Base-by-base conservation (phyloP, 305 asterid species). In the Solanum hybrid region DNA sequence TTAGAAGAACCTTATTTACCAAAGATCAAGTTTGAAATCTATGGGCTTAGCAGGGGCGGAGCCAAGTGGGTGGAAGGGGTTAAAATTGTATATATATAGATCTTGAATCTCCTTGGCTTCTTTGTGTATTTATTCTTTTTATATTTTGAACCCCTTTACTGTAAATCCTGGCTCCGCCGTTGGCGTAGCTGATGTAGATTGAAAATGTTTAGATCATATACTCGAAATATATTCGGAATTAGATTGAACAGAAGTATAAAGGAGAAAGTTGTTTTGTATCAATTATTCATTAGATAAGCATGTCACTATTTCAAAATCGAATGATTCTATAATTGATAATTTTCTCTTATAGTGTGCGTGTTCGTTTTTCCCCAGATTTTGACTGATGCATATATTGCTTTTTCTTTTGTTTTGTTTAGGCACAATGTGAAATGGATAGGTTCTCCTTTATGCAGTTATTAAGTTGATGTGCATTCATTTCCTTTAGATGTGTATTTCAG, bases 401-500 rank as follows among this genome's bases (percentile, higher is more conserved):
- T 46, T 81, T 56, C 86, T 6, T 40, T 84, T 84, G 73, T 46
- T 84, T 32, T 84, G 73, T 51, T 46, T 46, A 46, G 73, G 56
- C 87, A 84, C 40, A 51, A 31, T 46, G 29, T 51, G 75, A 17
- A 51, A 46, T 84, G 31, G 40, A 84, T 84, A 17, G 73, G 29
- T 79, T 29, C 51, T 42, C 85, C 72, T 75, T 24, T 79, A 87
- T 87, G 34, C 73, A 42, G 84, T 73, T 20, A 35, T 88, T 78
- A 36, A 34, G 79, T 66, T 88, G 76, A 51, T 90, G 37, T 90
- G 80, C 88, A 86, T 90, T 93, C 89, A 87, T 87, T 92, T 88
- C 90, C 29, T 42, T 82, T 85, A 84, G 89, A 78, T 90, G 79
- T 92, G 90, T 89, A 86, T 69, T 60, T 79, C 93, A 97, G 99